Base-by-base conservation (phyloP, 345 rosid genomes). In the Linum tenue region DNA sequence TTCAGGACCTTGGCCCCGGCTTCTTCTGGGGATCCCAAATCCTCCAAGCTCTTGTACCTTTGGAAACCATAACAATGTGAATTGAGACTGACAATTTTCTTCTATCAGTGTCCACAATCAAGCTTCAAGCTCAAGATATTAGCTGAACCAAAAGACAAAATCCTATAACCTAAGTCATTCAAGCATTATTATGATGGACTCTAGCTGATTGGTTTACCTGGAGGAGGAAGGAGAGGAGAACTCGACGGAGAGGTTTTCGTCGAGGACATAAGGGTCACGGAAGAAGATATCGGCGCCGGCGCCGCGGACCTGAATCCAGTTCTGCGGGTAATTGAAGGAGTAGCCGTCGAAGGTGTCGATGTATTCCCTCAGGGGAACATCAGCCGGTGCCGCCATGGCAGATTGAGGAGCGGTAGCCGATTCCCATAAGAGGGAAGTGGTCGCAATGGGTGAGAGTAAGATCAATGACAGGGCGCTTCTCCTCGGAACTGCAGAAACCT, bases 221-320 rank as follows among this genome's bases (percentile, higher is more conserved):
- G 98, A 92, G 7, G 98, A 92, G 15, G 98, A 92, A 61, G 97
- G 98, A 55, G 98, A 92, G 22, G 98, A 92, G 59, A 92, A n/a
- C 80, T 90, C 97, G 62, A 92, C 88, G 0, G 94, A 86, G 53
- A 90, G 70, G 70, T 92, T 92, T 71, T 90, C 98, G 63, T 88
- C 98, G 1, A 92, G 89, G 43, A 92, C 83, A 69, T 39, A 75
- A 48, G 98, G 97, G 67, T 92, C 97, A 67, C 97, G 82, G 79
- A 90, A 92, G 82, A 92, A 90, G 66, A 92, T 86, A 56, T 92
- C 97, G 1, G 98, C 98, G 6, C 97, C 98, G 0, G 96, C 90
- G 35, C 96, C 98, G 66, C 86, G 80, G 31, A 90, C 97, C 72
- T 85, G 97, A 62, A 88, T 84, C 98, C 98, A 88, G 63, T 84